phyloP scores from a whole-genome alignment of 2,329 filamentous ascomycete species.

The Verticillium nubilum region DNA sequence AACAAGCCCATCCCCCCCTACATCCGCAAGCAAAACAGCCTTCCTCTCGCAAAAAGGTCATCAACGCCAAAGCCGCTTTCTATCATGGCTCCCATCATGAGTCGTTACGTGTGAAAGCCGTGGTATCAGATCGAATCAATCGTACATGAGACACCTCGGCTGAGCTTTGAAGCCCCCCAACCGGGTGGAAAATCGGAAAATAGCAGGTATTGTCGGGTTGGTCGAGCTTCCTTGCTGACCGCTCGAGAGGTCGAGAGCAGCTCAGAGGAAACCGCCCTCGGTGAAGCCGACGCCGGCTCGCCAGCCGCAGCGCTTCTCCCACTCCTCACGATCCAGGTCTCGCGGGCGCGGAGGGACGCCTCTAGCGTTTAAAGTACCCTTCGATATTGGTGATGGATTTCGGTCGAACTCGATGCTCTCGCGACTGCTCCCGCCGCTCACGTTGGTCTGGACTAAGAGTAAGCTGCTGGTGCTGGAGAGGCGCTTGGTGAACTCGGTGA shows the following conservation, averaged over 20 bases:
- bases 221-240: not conserved
- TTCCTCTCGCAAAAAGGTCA: not conserved
- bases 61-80: not conserved
- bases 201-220: not conserved
- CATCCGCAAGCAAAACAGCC: not conserved
- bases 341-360: conserved; percentile 23
- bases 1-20: not conserved
- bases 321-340: conserved; percentile 27
- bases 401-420: conserved; percentile 39
- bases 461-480: conserved; percentile 57
- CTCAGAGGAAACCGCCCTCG: conserved; percentile 51
- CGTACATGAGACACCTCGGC: not conserved
- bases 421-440: conserved; percentile 40
- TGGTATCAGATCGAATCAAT: not conserved
- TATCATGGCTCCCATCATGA: not conserved
- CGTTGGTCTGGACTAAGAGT: conserved; percentile 53
- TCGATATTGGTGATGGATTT: conserved; percentile 28
- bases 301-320: conserved; percentile 48
- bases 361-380: conserved; percentile 23
- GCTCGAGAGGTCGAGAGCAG: not conserved
- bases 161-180: not conserved
- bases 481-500: conserved; percentile 55
- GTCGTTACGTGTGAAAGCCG: not conserved
- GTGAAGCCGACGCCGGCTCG: conserved; percentile 48
- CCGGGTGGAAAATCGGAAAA: not conserved